phyloP scores from a whole-genome alignment of 192 early-diverging fungal genomes.

The Backusella australiensis region DNA sequence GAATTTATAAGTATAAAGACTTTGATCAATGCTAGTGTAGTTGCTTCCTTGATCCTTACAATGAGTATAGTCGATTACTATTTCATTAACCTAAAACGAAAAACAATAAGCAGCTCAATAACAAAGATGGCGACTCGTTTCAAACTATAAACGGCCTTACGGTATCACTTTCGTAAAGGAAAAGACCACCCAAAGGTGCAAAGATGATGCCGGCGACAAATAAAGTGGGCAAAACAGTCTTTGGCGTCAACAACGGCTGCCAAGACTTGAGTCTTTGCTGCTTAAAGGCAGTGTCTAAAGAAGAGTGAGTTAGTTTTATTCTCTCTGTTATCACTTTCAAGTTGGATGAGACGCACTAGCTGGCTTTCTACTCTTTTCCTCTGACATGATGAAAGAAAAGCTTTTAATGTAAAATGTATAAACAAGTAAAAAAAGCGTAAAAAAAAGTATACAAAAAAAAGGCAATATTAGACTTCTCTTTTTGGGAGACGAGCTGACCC shows the following conservation, averaged over 20 bases:
- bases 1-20: constrained; percentile 32
- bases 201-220: constrained; percentile 94
- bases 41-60: constrained; percentile 49
- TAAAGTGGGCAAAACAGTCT: constrained; percentile 94
- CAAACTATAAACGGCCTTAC: constrained; percentile 39
- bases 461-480: background rate
- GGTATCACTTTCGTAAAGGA: constrained; percentile 83
- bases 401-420: background rate
- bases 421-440: background rate
- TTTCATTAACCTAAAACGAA: constrained; percentile 67
- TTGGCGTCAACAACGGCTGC: constrained; percentile 98
- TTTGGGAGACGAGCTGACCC: background rate
- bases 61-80: constrained; percentile 92
- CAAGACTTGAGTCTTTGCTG: constrained; percentile 99
- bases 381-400: constrained; percentile 27
- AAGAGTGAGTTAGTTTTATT: background rate
- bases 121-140: background rate
- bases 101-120: background rate
- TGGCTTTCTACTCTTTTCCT: constrained; percentile 59
- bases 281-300: constrained; percentile 93
- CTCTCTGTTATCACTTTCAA: background rate
- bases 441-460: background rate
- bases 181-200: constrained; percentile 90
- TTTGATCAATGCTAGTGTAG: background rate
- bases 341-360: constrained; percentile 39